Evolutionary conservation across 441 rosid species (phyloP).

Genomic region (Flueggea neowawraea): DNA sequence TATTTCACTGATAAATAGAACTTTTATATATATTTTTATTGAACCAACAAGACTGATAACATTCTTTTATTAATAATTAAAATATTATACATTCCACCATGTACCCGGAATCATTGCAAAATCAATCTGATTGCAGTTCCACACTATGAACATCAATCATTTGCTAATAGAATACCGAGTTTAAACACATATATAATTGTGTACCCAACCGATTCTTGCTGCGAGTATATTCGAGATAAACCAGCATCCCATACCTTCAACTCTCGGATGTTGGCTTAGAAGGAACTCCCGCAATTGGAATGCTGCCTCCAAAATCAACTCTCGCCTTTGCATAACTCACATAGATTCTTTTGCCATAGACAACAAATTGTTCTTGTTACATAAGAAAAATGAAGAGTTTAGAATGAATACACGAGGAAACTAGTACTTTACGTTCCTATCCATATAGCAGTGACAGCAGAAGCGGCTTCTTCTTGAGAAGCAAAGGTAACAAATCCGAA

Average conservation of each 20-base stretch:
- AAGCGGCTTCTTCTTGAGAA: constrained; percentile 67
- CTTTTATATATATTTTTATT: too few species aligned
- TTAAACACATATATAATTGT: background rate
- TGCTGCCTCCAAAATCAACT: constrained; percentile 24
- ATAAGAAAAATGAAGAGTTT: background rate
- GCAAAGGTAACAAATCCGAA: constrained; percentile 93
- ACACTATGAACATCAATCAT: background rate
- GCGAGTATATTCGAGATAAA: background rate
- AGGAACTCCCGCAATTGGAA: constrained; percentile 86
- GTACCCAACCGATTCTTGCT: constrained; percentile 1
- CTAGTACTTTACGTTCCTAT: constrained; percentile 53
- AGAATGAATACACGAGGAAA: background rate
- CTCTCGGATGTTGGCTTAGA: constrained; percentile 32
- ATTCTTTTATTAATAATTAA: too few species aligned
- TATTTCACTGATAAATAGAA: too few species aligned
- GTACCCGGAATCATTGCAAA: too few species aligned
- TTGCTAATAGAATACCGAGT: background rate
- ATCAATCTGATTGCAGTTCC: too few species aligned
- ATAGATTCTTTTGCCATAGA: constrained; percentile 41
- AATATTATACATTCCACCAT: too few species aligned
- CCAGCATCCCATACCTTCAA: constrained; percentile 4
- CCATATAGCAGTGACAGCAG: constrained; percentile 50
- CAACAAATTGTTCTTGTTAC: constrained; percentile 3
- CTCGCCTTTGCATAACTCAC: constrained; percentile 76
- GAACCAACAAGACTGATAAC: too few species aligned